Conservation (phyloP, 306 rosid species). For the Citrullus colocynthis region DNA sequence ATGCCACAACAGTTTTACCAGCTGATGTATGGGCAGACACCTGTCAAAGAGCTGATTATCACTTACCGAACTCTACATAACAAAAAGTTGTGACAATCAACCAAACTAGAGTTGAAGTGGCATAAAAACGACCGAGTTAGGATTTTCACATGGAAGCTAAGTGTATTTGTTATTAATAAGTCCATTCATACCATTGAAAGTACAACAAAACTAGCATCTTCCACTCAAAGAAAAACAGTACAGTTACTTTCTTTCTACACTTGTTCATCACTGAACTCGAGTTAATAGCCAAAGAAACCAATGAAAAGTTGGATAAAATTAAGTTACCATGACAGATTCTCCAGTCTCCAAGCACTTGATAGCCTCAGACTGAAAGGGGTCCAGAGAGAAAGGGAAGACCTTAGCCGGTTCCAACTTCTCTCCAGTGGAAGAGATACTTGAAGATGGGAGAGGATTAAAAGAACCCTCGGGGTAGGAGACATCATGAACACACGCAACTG, state of each 20-base stretch:
- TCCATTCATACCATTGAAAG: not conserved
- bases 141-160: not conserved
- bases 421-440: not conserved
- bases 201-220: not conserved
- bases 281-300: not conserved
- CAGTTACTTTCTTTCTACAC: too few species aligned
- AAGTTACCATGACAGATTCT: conserved; percentile 70
- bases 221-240: not conserved
- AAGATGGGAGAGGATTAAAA: conserved; percentile 5
- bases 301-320: not conserved
- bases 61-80: not conserved
- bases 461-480: conserved; percentile 74
- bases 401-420: conserved; percentile 44
- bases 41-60: conserved; percentile 19
- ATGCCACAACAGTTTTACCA: conserved; percentile 87
- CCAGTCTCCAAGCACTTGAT: conserved; percentile 60
- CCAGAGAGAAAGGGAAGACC: conserved; percentile 69
- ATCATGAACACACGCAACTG: conserved; percentile 43
- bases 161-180: not conserved
- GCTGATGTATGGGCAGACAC: conserved; percentile 98
- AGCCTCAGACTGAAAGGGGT: conserved; percentile 76
- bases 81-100: not conserved
- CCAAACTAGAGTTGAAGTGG: not conserved
- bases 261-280: not conserved
- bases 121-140: not conserved